Evolutionary conservation across 345 rosid species (phyloP).

Genomic region (Murraya koenigii): DNA sequence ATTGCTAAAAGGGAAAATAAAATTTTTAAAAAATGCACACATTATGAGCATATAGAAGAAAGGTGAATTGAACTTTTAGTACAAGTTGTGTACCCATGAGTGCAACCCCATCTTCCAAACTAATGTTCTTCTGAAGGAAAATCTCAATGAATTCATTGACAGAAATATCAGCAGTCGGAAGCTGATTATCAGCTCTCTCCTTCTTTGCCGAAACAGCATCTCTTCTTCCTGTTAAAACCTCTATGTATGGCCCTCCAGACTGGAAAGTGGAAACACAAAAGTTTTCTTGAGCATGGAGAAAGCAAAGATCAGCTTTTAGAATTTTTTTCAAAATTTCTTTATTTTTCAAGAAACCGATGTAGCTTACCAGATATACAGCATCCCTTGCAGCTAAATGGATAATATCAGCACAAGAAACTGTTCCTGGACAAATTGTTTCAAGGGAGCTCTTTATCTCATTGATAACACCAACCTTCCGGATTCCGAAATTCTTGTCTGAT

Average conservation of each 20-base stretch:
- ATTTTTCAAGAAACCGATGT: background rate
- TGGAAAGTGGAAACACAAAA: background rate
- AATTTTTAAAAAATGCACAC: too few relatives aligned
- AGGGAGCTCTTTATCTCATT: slow-evolving; percentile 3
- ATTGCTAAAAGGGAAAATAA: too few relatives aligned
- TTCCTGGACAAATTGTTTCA: slow-evolving; percentile 8
- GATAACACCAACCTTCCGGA: background rate
- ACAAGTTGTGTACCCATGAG: background rate
- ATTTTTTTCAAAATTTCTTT: background rate
- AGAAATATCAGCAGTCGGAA: background rate
- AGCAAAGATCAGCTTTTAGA: background rate
- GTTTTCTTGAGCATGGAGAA: background rate
- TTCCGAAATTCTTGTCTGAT: slow-evolving; percentile 7
- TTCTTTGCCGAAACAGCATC: background rate
- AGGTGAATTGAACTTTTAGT: background rate
- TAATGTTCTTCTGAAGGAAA: background rate
- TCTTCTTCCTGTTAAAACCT: slow-evolving; percentile 12
- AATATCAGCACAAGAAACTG: slow-evolving; percentile 10
- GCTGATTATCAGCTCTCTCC: slow-evolving; percentile 2
- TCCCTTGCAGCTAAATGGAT: slow-evolving; percentile 13
- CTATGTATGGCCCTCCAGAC: slow-evolving; percentile 3
- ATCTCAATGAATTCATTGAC: background rate
- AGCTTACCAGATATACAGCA: background rate
- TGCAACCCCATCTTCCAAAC: slow-evolving; percentile 14
- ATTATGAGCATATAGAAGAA: too few relatives aligned